Evolutionary conservation across 2,329 filamentous ascomycete species (phyloP), one percentile per base, ranked within the genome.

Genomic region (Neonectria punicea): DNA sequence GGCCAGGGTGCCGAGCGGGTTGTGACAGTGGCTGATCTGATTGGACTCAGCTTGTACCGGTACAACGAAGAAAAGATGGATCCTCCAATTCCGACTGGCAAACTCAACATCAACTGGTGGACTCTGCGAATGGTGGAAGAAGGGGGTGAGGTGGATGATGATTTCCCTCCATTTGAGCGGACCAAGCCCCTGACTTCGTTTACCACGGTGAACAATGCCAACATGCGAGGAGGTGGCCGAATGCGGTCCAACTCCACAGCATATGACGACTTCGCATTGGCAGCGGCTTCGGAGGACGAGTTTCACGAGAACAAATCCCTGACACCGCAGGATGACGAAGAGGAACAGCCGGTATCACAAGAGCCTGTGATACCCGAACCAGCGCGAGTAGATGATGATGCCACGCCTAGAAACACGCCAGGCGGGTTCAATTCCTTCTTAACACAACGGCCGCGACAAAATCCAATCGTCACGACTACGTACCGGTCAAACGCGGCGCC

Each of bases 41-140:
- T 97, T 68, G 93, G 93, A 0, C 85, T 95, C 66, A 90, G 90
- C 67, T 79, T 97, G 13, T 94, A 91, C 84, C 85, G 91, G 67
- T 96, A 95, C 76, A 88, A 89, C 53, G 90, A 94, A 72, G 92
- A 94, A 75, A 92, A 92, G 70, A 82, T 89, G 30, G 87, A 93
- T 68, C 93, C 93, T 4, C 76, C 85, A 1, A 81, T 96, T 10
- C 82, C 88, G 0, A 76, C 81, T 2, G 87, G 90, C 55, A 92
- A 93, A 74, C 83, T 89, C 57, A 93, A 93, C 71, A 90, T 94
- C 71, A 95, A 95, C 74, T 89, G 89, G 82, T 96, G 92, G 91
- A 93, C 90, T 25, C 80, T 97, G 61, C 87, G 92, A 44, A 94
- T 97, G 89, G 92, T 94, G 2, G 90, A 96, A 66, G 89, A 96